A percentile compares a stretch with the other conserved stretches of the same genome.
These are phyloP conservation scores for Berberis thunbergii DNA, from an alignment of 164 flowering plant genomes.

Conservation along the genomic window DNA sequence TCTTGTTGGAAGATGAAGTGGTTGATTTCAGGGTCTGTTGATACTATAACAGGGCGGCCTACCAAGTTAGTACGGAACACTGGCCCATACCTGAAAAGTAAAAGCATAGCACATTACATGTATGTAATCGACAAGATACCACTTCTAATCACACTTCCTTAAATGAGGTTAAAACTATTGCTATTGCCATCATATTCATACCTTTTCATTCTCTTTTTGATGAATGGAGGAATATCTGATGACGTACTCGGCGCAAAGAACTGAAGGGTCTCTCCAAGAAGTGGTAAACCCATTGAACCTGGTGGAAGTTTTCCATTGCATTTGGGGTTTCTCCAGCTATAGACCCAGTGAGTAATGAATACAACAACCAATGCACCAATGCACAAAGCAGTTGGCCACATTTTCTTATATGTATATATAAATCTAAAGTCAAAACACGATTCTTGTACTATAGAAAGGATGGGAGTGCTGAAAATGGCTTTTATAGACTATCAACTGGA, in stretches of 20 bases:
- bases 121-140: conserved; percentile 1
- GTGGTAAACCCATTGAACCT: conserved; percentile 35
- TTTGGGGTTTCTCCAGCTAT: conserved; percentile 30
- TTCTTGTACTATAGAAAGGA: conserved; percentile 9
- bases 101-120: background rate
- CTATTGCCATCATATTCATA: conserved; percentile 2
- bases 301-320: conserved; percentile 31
- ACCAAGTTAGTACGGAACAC: conserved; percentile 29
- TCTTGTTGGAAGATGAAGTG: conserved; percentile 34
- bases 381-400: conserved; percentile 19
- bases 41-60: conserved; percentile 28
- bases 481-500: conserved; percentile 10
- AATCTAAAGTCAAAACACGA: conserved; percentile 2
- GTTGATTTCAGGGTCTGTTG: conserved; percentile 32
- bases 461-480: conserved; percentile 10
- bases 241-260: conserved; percentile 28
- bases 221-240: conserved; percentile 27
- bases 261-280: conserved; percentile 32
- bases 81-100: conserved; percentile 24
- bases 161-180: background rate
- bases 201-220: conserved; percentile 27
- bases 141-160: background rate
- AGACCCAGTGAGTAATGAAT: conserved; percentile 25
- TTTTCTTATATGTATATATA: conserved; percentile 4
- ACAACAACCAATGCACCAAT: conserved; percentile 17